Percentiles rank a stretch among this genome's conserved stretches.
Evolutionary conservation across 2,329 filamentous ascomycete genomes (phyloP).

Genomic region (Cytospora paraplurivora): DNA sequence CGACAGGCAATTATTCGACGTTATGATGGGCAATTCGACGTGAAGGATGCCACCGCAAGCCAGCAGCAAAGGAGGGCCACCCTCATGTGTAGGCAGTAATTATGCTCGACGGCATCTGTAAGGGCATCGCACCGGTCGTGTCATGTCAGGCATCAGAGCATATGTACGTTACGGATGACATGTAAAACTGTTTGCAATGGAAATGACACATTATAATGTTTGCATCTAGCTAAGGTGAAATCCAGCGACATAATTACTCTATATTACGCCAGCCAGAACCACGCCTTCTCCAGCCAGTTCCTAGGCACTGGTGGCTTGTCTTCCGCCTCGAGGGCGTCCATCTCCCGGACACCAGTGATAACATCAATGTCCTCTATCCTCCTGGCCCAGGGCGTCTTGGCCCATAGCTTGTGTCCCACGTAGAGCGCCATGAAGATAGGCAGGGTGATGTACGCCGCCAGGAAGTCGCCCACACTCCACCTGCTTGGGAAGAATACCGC

Average conservation of each 20-base stretch:
- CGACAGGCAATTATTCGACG: too few species aligned
- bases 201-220: background rate
- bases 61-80: too few species aligned
- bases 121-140: too few species aligned
- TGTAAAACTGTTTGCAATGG: background rate
- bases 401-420: constrained; percentile 59
- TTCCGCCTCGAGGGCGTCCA: constrained; percentile 58
- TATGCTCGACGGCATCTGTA: too few species aligned
- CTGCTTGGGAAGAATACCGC: constrained; percentile 68
- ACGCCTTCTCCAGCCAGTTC: constrained; percentile 54
- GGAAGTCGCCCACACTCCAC: constrained; percentile 65
- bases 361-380: constrained; percentile 56
- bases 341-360: constrained; percentile 61
- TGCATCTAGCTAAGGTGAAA: background rate
- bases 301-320: constrained; percentile 51
- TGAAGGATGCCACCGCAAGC: too few species aligned
- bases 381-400: constrained; percentile 46
- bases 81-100: too few species aligned
- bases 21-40: too few species aligned
- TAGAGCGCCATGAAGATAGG: constrained; percentile 64
- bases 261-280: constrained; percentile 57
- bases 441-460: constrained; percentile 65
- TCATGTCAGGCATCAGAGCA: too few species aligned
- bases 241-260: too few species aligned
- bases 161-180: too few species aligned